These are phyloP conservation scores for Chaetoscypha palmicola DNA, from an alignment of 2,329 filamentous ascomycete genomes.

Conservation along the genomic window DNA sequence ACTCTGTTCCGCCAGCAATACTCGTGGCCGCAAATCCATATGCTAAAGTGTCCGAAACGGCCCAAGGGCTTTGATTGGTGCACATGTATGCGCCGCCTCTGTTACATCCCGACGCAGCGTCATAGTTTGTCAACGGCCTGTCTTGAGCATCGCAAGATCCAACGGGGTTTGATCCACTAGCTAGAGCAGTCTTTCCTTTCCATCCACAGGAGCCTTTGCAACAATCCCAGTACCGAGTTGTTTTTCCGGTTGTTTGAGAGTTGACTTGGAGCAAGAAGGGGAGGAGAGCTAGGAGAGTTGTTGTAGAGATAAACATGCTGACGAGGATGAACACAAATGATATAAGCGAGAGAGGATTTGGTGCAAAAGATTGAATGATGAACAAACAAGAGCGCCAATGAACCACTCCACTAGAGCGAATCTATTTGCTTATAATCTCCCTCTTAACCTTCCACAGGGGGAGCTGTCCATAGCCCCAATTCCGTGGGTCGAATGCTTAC, in stretches of 20 bases:
- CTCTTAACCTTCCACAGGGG: too few relatives aligned
- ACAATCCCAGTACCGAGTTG: conserved; percentile 54
- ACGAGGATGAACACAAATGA: too few relatives aligned
- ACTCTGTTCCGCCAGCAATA: conserved; percentile 48
- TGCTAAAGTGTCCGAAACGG: conserved; percentile 46
- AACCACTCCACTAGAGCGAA: too few relatives aligned
- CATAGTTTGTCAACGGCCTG: conserved; percentile 44
- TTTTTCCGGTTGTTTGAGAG: conserved; percentile 21
- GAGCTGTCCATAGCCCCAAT: too few relatives aligned
- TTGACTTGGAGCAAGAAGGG: conserved; percentile 20
- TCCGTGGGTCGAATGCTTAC: too few relatives aligned
- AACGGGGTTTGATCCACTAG: conserved; percentile 22
- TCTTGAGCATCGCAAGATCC: conserved; percentile 37
- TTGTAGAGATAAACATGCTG: conserved; percentile 22
- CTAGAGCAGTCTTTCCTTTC: conserved; percentile 49
- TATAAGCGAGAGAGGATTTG: too few relatives aligned
- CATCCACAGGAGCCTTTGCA: conserved; percentile 64
- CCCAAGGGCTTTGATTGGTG: conserved; percentile 55
- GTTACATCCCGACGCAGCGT: conserved; percentile 47
- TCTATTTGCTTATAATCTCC: too few relatives aligned
- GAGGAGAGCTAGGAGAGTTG: conserved; percentile 21
- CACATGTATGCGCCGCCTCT: conserved; percentile 43
- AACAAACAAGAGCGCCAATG: too few relatives aligned
- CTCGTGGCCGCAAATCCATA: conserved; percentile 58
- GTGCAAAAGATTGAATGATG: too few relatives aligned